Conservation (phyloP, 768 basidiomycete species). For the Auricularia auricula-judae region DNA sequence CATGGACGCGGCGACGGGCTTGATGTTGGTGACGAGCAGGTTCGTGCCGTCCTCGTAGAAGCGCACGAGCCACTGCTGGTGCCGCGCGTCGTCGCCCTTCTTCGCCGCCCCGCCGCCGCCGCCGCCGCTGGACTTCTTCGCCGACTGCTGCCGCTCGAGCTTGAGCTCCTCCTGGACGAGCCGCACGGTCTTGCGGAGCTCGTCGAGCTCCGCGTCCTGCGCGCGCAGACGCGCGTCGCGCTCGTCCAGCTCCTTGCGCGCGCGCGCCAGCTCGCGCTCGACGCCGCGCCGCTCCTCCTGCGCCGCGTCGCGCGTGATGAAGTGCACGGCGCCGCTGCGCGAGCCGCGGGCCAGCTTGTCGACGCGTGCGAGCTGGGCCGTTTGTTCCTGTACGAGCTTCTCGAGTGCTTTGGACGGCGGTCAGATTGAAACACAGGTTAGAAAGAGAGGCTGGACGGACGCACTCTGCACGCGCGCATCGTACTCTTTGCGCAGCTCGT, state of each 20-base stretch:
- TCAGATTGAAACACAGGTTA: conserved; percentile 1
- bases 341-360: conserved; percentile 43
- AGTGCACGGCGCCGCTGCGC: conserved; percentile 34
- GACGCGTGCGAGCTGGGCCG: conserved; percentile 38
- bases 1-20: neutral
- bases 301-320: conserved; percentile 64
- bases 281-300: conserved; percentile 51
- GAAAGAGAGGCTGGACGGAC: conserved; percentile 5
- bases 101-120: neutral
- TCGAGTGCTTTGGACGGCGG: conserved; percentile 41
- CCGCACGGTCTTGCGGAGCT: neutral
- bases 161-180: neutral
- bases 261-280: conserved; percentile 35
- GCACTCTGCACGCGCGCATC: conserved; percentile 44
- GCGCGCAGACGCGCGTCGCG: conserved; percentile 18
- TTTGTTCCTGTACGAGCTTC: conserved; percentile 41
- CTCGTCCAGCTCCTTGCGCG: conserved; percentile 32
- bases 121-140: neutral
- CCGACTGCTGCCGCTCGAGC: neutral
- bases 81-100: conserved; percentile 18
- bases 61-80: conserved; percentile 49
- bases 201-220: neutral
- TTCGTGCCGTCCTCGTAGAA: conserved; percentile 86
- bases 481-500: conserved; percentile 37
- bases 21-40: conserved; percentile 44